phyloP scores from a whole-genome alignment of 2,329 filamentous ascomycete species.

The Beauveria sp. region DNA sequence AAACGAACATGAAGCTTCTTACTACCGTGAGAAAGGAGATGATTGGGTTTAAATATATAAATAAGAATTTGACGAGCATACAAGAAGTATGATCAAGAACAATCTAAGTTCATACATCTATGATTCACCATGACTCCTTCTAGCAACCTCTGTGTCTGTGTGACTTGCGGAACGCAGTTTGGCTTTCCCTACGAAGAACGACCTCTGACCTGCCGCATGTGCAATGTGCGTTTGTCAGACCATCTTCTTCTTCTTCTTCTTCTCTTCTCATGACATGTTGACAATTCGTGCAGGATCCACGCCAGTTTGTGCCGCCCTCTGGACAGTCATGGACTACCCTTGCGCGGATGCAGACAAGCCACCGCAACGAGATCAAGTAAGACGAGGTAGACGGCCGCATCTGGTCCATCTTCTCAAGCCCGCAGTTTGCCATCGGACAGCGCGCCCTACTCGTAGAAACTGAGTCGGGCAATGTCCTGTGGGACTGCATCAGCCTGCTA shows the following conservation, averaged over 20 bases:
- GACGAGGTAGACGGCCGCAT: conserved; percentile 38
- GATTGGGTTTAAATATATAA: not conserved
- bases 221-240: conserved; percentile 36
- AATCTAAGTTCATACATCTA: not conserved
- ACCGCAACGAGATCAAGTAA: conserved; percentile 48
- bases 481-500: conserved; percentile 68
- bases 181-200: conserved; percentile 33
- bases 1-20: not conserved
- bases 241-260: too few relatives aligned
- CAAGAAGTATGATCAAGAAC: not conserved
- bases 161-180: conserved; percentile 63
- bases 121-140: not conserved
- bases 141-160: conserved; percentile 39
- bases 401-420: conserved; percentile 41
- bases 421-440: conserved; percentile 67
- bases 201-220: conserved; percentile 57
- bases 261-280: too few relatives aligned
- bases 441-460: conserved; percentile 63
- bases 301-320: conserved; percentile 56
- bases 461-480: conserved; percentile 62
- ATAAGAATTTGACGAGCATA: not conserved
- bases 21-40: not conserved
- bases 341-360: conserved; percentile 30
- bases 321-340: conserved; percentile 57
- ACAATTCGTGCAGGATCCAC: conserved; percentile 38